A percentile compares a stretch with the other conserved stretches of the same genome.
Evolutionary conservation across 441 rosid species (phyloP).

Genomic region (Gossypium lobatum): DNA sequence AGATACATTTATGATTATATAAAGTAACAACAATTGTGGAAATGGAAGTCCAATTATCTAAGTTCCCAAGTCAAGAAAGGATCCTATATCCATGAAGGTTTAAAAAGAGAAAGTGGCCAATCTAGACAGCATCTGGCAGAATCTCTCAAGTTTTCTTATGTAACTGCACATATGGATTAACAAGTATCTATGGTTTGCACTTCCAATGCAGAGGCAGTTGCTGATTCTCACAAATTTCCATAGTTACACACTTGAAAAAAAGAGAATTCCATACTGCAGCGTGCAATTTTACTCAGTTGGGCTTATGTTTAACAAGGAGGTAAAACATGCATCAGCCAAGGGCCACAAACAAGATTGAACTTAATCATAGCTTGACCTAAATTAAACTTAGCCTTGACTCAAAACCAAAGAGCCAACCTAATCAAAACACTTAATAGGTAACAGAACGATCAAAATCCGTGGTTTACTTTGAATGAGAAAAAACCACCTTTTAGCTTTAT

Average conservation of each 20-base stretch:
- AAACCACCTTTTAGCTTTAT: background rate
- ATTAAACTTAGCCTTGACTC: background rate
- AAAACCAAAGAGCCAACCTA: background rate
- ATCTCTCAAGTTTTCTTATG: background rate
- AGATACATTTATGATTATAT: background rate
- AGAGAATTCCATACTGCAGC: background rate
- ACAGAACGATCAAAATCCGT: background rate
- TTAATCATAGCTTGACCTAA: background rate
- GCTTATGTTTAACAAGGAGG: background rate
- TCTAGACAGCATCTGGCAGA: slow-evolving; percentile 7
- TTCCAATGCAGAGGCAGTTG: background rate
- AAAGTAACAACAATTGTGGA: background rate
- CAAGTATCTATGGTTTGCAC: background rate
- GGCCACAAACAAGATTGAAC: background rate
- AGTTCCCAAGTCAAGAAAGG: slow-evolving; percentile 6
- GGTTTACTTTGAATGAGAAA: slow-evolving; percentile 1
- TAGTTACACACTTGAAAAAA: background rate
- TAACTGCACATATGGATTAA: background rate
- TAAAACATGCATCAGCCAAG: background rate
- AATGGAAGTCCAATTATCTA: background rate
- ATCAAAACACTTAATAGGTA: background rate
- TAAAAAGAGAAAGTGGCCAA: background rate
- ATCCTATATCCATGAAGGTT: background rate
- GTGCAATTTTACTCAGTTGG: background rate
- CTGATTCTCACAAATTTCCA: background rate